Conservation (phyloP, 1,139 yeast species). For the Pneumocystis oryctolagi region DNA sequence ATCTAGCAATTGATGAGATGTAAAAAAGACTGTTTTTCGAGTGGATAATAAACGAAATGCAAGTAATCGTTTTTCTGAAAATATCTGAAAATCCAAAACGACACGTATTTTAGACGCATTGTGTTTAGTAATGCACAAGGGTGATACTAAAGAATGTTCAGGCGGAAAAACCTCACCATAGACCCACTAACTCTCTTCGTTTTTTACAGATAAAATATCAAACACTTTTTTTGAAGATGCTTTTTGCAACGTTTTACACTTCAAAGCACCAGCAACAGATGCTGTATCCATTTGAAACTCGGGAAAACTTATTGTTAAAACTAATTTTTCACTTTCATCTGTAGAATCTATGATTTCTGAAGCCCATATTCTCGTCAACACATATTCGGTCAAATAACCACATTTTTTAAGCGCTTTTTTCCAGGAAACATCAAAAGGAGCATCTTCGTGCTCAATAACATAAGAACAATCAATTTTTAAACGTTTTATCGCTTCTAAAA, state of each 20-base stretch:
- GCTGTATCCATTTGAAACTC: conserved; percentile 53
- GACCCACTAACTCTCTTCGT: conserved; percentile 27
- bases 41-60: conserved; percentile 45
- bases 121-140: conserved; percentile 19
- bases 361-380: not conserved
- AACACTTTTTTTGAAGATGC: conserved; percentile 69
- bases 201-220: conserved; percentile 46
- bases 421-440: not conserved
- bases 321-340: conserved; percentile 36
- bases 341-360: not conserved
- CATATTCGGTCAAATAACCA: not conserved
- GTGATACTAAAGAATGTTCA: conserved; percentile 12
- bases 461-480: not conserved
- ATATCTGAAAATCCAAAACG: conserved; percentile 46
- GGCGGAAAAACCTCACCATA: not conserved
- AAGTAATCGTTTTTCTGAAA: conserved; percentile 27
- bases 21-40: conserved; percentile 38
- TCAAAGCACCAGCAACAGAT: conserved; percentile 49
- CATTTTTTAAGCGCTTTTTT: not conserved
- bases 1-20: conserved; percentile 38
- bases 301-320: conserved; percentile 63
- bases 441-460: not conserved
- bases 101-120: conserved; percentile 40
- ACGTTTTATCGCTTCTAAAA: not conserved
- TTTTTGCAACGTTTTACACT: conserved; percentile 71